Percentiles rank a stretch among this genome's conserved stretches.
These are phyloP conservation scores for Allodekkera sacchari DNA, from an alignment of 805 yeast genomes.

Conservation along the genomic window DNA sequence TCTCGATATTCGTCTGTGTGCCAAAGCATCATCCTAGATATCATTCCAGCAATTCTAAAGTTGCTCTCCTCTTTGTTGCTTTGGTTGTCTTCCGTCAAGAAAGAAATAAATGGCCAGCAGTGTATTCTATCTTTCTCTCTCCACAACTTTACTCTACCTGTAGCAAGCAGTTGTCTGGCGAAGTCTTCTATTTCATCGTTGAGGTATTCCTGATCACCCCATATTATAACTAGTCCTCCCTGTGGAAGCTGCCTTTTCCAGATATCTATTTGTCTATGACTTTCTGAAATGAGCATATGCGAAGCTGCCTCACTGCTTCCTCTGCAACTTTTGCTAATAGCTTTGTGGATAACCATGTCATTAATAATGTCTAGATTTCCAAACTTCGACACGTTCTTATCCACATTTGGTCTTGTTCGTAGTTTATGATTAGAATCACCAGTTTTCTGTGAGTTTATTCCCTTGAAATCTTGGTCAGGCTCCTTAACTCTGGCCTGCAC, in stretches of 20 bases:
- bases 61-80: slow-evolving; percentile 37
- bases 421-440: too few species aligned
- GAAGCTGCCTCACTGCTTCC: neutral
- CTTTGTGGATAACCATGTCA: too few species aligned
- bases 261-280: slow-evolving; percentile 20
- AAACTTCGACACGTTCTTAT: too few species aligned
- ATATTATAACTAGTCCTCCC: slow-evolving; percentile 32
- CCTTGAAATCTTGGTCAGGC: neutral
- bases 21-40: slow-evolving; percentile 39
- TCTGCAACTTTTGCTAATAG: too few species aligned
- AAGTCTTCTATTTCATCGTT: slow-evolving; percentile 30
- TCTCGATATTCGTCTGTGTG: slow-evolving; percentile 23
- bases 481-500: slow-evolving; percentile 7
- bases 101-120: slow-evolving; percentile 39
- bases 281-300: slow-evolving; percentile 24
- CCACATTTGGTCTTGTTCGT: too few species aligned
- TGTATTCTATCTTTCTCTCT: slow-evolving; percentile 30
- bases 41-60: slow-evolving; percentile 28
- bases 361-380: too few species aligned
- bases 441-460: slow-evolving; percentile 11
- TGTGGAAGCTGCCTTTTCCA: slow-evolving; percentile 36
- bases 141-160: slow-evolving; percentile 27
- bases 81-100: slow-evolving; percentile 32
- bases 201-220: slow-evolving; percentile 36
- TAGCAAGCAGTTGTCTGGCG: slow-evolving; percentile 15